Base-by-base conservation (phyloP, 257 asterid genomes). In the Anisodus tanguticus region DNA sequence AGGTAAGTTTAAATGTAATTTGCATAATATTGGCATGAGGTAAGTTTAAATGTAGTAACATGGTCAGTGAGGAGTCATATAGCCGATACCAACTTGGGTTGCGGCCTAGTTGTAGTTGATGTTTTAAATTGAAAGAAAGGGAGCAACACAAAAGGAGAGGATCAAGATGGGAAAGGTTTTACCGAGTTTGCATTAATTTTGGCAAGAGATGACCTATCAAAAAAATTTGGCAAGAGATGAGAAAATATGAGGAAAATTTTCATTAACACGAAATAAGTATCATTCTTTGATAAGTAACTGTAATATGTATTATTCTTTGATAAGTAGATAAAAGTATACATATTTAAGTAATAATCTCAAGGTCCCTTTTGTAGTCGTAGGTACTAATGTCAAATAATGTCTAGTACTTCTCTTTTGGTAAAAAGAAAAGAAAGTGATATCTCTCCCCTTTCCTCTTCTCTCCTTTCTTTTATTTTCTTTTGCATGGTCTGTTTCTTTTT, bases 121-220 rank as follows among this genome's bases (percentile, higher is more conserved):
- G 79, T 19, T 71, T n/a, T 19, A 74, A 41, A 74, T 74, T 16
- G n/a, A 74, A 19, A 72, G 39, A 0, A 43, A 72, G 10, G 59
- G 26, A 72, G 59, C 59, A 72, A 19, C 35, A 19, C 10, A 0
- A 2, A 47, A 10, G 41, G 80, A 47, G 59, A 72, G 59, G 59
- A 72, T 72, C 41, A 31, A 72, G 80, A 47, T 19, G 70, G 77
- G 13, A 3, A 81, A 62, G 59, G 84, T 17, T 81, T 81, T 54
- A 22, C 68, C 31, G 2, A 63, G 76, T 54, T 35, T 1, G 45
- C 49, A 63, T 13, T n/a, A 68, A 13, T 60, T n/a, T 71, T 43
- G 17, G 35, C 35, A 31, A 31, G 35, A 31, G 35, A 31, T 31
- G 35, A 31, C 35, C 35, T 31, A 31, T 31, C 35, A 31, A 31